These are phyloP conservation scores for Tetradesmus lagerheimii DNA, from an alignment of 139 green algal genomes.

Conservation along the genomic window DNA sequence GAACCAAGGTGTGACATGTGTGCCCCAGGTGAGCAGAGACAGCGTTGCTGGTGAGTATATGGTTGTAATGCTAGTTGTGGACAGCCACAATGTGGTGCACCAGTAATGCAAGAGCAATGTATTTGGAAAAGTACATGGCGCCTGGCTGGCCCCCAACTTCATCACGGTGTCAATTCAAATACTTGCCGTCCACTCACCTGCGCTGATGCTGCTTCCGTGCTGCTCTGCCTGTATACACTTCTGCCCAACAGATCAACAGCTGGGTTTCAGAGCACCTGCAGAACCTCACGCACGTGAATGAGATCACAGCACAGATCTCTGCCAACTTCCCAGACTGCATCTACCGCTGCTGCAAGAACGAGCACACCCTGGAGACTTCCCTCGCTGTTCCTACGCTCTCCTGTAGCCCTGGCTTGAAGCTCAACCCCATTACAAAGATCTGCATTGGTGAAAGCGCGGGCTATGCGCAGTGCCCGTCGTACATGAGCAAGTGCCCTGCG, in stretches of 20 bases:
- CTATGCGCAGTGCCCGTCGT: background rate
- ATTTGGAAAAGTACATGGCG: no score
- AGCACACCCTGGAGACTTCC: background rate
- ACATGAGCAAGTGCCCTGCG: background rate
- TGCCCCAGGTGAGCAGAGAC: no score
- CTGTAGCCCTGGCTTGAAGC: background rate
- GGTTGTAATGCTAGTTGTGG: no score
- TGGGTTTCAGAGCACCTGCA: conserved; percentile 23
- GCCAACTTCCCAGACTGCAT: conserved; percentile 19
- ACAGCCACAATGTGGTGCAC: no score
- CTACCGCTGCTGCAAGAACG: conserved; percentile 20
- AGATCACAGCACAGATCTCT: background rate
- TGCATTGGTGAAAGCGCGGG: background rate
- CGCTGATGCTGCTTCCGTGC: background rate
- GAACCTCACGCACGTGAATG: background rate
- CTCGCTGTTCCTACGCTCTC: background rate
- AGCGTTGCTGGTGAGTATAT: no score
- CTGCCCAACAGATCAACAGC: conserved; percentile 1
- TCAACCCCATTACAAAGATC: background rate
- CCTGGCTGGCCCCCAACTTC: no score
- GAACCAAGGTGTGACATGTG: no score
- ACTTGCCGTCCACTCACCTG: no score
- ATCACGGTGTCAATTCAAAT: no score
- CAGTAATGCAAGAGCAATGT: no score
- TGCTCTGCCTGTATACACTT: background rate